Percentiles rank a stretch among this genome's conserved stretches.
Conservation (phyloP, 1,284 basidiomycete species). For the Ganoderma resinaceum region DNA sequence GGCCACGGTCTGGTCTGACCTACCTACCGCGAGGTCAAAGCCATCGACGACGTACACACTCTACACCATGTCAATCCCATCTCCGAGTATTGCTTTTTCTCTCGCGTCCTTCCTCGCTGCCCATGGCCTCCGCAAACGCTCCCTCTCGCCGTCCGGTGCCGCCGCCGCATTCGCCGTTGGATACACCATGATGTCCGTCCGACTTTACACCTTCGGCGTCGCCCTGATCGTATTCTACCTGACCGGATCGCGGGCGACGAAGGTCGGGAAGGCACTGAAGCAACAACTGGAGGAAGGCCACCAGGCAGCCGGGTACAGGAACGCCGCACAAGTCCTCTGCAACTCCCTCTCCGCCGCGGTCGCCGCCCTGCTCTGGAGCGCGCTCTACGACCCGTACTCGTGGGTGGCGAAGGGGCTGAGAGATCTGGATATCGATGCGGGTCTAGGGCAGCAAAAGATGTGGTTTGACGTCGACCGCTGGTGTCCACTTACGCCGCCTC, state of each 20-base stretch:
- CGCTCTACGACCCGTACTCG: constrained; percentile 54
- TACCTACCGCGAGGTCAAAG: not conserved
- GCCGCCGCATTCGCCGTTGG: constrained; percentile 80
- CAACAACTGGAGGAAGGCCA: constrained; percentile 82
- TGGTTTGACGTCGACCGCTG: constrained; percentile 47
- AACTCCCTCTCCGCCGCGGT: constrained; percentile 79
- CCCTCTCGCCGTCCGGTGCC: constrained; percentile 77
- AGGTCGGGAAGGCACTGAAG: constrained; percentile 79
- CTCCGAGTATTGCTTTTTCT: constrained; percentile 18
- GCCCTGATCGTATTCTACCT: constrained; percentile 86
- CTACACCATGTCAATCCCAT: not conserved
- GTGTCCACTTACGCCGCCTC: constrained; percentile 59
- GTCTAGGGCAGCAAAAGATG: constrained; percentile 14
- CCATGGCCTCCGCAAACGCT: constrained; percentile 63
- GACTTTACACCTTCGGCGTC: constrained; percentile 71
- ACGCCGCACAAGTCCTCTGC: constrained; percentile 81
- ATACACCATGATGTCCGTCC: constrained; percentile 66
- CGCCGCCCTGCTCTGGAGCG: constrained; percentile 72
- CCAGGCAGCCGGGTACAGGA: constrained; percentile 74
- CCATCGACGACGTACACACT: not conserved
- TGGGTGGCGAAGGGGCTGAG: constrained; percentile 32
- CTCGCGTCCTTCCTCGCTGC: constrained; percentile 52
- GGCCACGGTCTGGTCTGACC: not conserved
- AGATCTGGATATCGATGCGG: constrained; percentile 18
- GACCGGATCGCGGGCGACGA: constrained; percentile 84